Evolutionary conservation across 805 yeast species (phyloP).

Genomic region (Wickerhamomyces rabaulensis): DNA sequence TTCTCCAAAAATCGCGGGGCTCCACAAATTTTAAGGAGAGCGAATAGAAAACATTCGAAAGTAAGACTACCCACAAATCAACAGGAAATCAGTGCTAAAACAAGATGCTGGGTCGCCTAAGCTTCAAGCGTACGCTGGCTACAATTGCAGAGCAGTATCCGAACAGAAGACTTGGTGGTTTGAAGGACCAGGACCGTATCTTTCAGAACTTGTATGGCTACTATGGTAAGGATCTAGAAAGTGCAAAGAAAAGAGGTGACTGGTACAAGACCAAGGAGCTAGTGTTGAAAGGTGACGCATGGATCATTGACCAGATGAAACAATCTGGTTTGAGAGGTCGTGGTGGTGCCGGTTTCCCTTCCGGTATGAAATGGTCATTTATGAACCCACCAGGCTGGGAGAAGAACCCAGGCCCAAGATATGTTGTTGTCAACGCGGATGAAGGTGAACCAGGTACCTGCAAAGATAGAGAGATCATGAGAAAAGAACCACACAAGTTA

Average conservation of each 20-base stretch:
- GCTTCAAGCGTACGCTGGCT: slow-evolving; percentile 21
- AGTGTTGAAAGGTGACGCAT: slow-evolving; percentile 73
- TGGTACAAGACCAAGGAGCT: slow-evolving; percentile 91
- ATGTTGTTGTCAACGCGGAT: slow-evolving; percentile 86
- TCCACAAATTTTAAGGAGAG: not conserved
- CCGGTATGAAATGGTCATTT: slow-evolving; percentile 87
- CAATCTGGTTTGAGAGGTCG: slow-evolving; percentile 83
- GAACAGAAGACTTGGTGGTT: slow-evolving; percentile 61
- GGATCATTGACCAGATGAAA: slow-evolving; percentile 88
- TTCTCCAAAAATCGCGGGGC: not conserved
- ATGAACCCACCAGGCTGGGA: slow-evolving; percentile 98
- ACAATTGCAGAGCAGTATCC: slow-evolving; percentile 47
- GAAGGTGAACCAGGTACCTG: slow-evolving; percentile 96
- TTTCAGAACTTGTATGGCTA: slow-evolving; percentile 78
- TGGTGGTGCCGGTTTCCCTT: slow-evolving; percentile 93
- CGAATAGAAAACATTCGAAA: not conserved
- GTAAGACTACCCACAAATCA: not conserved
- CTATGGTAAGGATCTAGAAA: slow-evolving; percentile 70
- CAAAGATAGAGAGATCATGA: slow-evolving; percentile 85
- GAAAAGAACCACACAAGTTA: slow-evolving; percentile 88
- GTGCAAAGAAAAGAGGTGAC: slow-evolving; percentile 78
- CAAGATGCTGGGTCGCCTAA: slow-evolving; percentile 4
- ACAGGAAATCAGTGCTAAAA: not conserved
- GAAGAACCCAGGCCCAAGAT: slow-evolving; percentile 83
- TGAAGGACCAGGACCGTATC: slow-evolving; percentile 78